Conservation (phyloP, 345 rosid species). For the Anastatica hierochuntica region DNA sequence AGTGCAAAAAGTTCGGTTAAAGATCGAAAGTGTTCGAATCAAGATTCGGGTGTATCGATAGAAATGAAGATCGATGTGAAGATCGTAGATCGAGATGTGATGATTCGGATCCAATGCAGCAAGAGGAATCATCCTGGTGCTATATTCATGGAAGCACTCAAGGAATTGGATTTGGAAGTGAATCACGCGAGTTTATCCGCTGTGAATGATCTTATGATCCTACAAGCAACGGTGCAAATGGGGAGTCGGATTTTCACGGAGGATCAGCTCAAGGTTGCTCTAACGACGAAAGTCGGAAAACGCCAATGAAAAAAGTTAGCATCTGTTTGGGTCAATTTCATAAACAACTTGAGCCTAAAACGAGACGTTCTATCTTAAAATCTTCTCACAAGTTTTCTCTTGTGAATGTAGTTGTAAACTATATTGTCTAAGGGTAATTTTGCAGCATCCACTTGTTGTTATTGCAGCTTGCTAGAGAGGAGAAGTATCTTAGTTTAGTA, state of each 20-base stretch:
- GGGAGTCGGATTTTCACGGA: constrained; percentile 60
- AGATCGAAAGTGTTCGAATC: constrained; percentile 1
- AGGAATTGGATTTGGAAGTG: constrained; percentile 80
- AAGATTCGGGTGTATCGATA: constrained; percentile 13
- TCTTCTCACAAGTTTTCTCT: background rate
- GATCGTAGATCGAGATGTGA: constrained; percentile 78
- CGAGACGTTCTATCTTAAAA: no score
- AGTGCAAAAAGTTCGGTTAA: constrained; percentile 1
- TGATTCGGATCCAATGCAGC: constrained; percentile 65
- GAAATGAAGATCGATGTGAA: constrained; percentile 86
- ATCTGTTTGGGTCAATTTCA: background rate
- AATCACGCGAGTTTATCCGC: constrained; percentile 80
- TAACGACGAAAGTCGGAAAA: constrained; percentile 56
- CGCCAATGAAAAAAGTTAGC: constrained; percentile 2
- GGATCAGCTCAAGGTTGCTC: constrained; percentile 62
- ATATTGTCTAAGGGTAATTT: constrained; percentile 15
- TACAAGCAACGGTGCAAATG: constrained; percentile 94
- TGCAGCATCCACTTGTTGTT: constrained; percentile 7
- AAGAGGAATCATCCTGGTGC: constrained; percentile 91
- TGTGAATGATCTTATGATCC: constrained; percentile 89
- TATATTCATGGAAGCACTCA: constrained; percentile 71
- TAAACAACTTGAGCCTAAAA: no score
- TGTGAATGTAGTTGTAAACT: constrained; percentile 1
- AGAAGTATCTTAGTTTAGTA: background rate
- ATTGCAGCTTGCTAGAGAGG: background rate